Evolutionary conservation across 1,139 yeast species (phyloP), one percentile per base, ranked within the genome.

Genomic region (Magnusiomyces suaveolens): DNA sequence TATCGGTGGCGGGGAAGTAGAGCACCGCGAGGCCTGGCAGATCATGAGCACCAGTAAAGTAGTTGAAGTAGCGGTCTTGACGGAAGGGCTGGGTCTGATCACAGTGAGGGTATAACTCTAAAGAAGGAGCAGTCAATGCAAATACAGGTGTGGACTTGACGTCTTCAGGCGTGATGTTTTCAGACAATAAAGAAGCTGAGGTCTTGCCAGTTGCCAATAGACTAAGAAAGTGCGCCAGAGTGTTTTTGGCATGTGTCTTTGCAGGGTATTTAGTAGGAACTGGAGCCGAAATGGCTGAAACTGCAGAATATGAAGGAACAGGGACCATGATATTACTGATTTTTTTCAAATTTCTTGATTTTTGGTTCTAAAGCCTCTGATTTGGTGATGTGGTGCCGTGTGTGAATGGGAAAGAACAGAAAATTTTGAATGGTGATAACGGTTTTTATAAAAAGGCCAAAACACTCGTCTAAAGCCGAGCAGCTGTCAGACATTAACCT

Each of bases 21-120:
- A 85, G 70, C 1, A 88, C 78, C 61, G 81, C 86, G 43, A 85
- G 76, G 1, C 92, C 94, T 0, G 95, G 89, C 50, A 87, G 76
- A 60, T 85, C 82, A 52, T 57, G 60, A 54, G 85, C 84, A n/a
- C 98, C 98, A 2, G 88, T 74, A 53, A 92, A 72, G 67, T 92
- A 92, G 71, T 77, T 88, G 69, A 92, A 92, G 72, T 89, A 89
- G 56, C 97, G 76, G 69, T 87, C 85, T 69, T 92, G 98, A 72
- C 96, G 82, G 63, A 90, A 78, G 16, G 87, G 85, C 60, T 81
- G 80, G 2, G 81, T 74, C 62, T 84, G 89, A 70, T 92, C 98
- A 64, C 89, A 81, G 70, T 88, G 86, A 50, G 87, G 84, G 68
- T 83, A 82, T 51, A 77, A 69, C 61, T 79, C 83, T 39, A 76